Conservation (phyloP, 768 basidiomycete genomes). For the Roridomyces roridus region DNA sequence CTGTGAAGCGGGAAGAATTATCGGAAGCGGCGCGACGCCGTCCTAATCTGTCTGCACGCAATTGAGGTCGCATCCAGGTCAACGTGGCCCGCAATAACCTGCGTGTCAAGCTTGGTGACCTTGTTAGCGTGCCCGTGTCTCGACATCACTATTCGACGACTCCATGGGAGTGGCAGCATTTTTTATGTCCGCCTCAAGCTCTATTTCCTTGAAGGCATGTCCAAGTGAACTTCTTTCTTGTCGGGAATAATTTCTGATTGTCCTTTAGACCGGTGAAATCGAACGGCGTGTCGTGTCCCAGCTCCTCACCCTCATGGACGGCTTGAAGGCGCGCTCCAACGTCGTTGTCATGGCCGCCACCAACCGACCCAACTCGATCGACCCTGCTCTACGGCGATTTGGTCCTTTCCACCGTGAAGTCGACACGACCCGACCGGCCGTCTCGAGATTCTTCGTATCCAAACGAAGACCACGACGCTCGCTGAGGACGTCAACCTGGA, state of each 20-base stretch:
- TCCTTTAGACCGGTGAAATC: slow-evolving; percentile 91
- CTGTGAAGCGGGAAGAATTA: slow-evolving; percentile 85
- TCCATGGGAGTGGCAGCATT: slow-evolving; percentile 95
- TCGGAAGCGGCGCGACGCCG: slow-evolving; percentile 97
- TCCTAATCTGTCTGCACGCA: slow-evolving; percentile 93
- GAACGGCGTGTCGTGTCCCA: slow-evolving; percentile 99
- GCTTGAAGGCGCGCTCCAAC: slow-evolving; percentile 97
- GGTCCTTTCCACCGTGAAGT: slow-evolving; percentile 99
- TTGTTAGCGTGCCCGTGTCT: slow-evolving; percentile 92
- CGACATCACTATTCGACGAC: slow-evolving; percentile 99
- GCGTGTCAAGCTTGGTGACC: slow-evolving; percentile 95
- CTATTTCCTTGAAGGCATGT: slow-evolving; percentile 93
- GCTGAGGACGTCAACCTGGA: slow-evolving; percentile 97
- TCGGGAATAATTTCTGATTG: background rate
- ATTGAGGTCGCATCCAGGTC: slow-evolving; percentile 95
- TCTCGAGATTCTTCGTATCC: slow-evolving; percentile 97
- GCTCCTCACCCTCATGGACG: slow-evolving; percentile 98
- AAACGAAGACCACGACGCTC: slow-evolving; percentile 99
- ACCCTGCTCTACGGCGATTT: slow-evolving; percentile 97
- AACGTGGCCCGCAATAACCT: slow-evolving; percentile 99
- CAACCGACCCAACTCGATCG: slow-evolving; percentile 98
- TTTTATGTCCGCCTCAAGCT: slow-evolving; percentile 99
- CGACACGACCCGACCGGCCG: slow-evolving; percentile 98
- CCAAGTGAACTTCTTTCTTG: slow-evolving; percentile 21
- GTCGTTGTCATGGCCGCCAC: slow-evolving; percentile 99